Evolutionary conservation across 495 filamentous ascomycete genomes (phyloP).

Genomic region (Usnea hakonensis): DNA sequence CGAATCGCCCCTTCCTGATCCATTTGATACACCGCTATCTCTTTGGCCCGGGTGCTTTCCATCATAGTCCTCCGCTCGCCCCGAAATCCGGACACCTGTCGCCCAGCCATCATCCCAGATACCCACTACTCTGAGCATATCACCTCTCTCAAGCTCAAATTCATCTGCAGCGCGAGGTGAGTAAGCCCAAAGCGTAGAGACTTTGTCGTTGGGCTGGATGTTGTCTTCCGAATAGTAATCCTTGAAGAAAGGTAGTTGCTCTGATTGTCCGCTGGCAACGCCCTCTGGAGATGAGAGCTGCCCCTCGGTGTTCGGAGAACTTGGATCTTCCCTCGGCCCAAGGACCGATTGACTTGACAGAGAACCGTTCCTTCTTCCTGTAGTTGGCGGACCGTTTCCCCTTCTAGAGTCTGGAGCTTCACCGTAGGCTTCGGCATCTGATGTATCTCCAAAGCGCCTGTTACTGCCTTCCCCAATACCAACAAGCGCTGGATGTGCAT

Average conservation of each 20-base stretch:
- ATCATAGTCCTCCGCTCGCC: constrained; percentile 85
- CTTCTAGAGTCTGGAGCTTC: constrained; percentile 71
- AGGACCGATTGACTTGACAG: constrained; percentile 81
- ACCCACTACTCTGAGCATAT: constrained; percentile 97
- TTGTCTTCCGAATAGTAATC: constrained; percentile 98
- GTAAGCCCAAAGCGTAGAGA: constrained; percentile 94
- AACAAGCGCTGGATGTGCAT: constrained; percentile 32
- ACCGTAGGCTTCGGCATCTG: constrained; percentile 71
- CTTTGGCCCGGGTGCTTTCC: constrained; percentile 66
- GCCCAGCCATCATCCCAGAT: constrained; percentile 99
- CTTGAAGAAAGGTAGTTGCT: constrained; percentile 92
- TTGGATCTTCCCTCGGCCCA: constrained; percentile 56
- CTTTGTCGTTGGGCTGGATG: constrained; percentile 83
- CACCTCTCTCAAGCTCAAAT: constrained; percentile 86
- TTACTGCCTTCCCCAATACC: constrained; percentile 31
- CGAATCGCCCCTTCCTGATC: constrained; percentile 57
- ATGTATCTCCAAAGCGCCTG: constrained; percentile 59
- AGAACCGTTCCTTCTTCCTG: constrained; percentile 77
- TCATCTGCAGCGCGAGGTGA: constrained; percentile 89
- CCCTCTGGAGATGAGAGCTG: constrained; percentile 79
- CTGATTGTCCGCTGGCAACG: constrained; percentile 79
- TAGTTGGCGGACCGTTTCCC: constrained; percentile 48
- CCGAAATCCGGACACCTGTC: constrained; percentile 75
- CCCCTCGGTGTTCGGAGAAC: constrained; percentile 66
- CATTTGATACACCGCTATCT: constrained; percentile 88